Conservation (phyloP, 306 rosid species). For the Parietaria judaica region DNA sequence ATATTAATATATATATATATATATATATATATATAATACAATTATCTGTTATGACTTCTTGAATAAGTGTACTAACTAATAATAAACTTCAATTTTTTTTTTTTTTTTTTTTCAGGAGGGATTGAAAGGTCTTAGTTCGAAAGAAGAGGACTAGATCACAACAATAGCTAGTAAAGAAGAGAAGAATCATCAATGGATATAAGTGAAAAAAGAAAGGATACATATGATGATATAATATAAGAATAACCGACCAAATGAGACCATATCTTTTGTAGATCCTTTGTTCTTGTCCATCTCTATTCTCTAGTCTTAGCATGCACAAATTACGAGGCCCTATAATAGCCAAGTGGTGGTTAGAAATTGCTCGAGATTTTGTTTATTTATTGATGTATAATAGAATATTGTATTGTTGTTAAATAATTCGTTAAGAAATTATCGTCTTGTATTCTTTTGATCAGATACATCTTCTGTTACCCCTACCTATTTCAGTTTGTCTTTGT, state of each 20-base stretch:
- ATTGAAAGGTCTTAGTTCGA: constrained; percentile 19
- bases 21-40: background rate
- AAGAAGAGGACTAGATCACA: constrained; percentile 42
- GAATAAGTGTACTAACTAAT: background rate
- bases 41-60: background rate
- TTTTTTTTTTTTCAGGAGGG: constrained; percentile 14
- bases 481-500: no score
- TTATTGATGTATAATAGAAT: background rate
- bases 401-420: background rate
- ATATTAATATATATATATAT: background rate
- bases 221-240: constrained; percentile 34
- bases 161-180: constrained; percentile 27
- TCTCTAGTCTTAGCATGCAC: constrained; percentile 31
- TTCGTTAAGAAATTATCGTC: constrained; percentile 13
- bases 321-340: constrained; percentile 39
- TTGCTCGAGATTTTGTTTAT: constrained; percentile 8
- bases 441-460: constrained; percentile 25
- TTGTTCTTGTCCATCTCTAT: constrained; percentile 32
- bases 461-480: no score
- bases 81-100: background rate
- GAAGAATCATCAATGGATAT: constrained; percentile 16
- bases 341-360: constrained; percentile 17
- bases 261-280: constrained; percentile 61
- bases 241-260: constrained; percentile 49
- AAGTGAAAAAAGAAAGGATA: constrained; percentile 45